phyloP scores from a whole-genome alignment of 352 stramenopile species.

The Globisporangium splendens region DNA sequence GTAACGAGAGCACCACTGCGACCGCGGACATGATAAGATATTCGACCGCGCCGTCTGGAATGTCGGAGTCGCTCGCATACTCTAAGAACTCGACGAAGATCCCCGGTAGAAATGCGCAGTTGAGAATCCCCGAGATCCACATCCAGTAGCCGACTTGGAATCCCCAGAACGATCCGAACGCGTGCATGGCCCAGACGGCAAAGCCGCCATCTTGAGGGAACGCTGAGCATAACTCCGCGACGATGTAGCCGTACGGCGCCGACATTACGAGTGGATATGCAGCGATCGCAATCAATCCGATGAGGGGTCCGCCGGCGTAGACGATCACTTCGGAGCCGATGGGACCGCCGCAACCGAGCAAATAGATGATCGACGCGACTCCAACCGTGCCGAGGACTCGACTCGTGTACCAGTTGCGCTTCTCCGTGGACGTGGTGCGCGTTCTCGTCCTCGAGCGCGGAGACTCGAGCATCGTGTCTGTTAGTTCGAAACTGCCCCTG shows the following conservation, averaged over 20 bases:
- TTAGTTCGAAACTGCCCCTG: not conserved
- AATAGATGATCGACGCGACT: constrained; percentile 25
- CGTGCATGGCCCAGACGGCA: constrained; percentile 86
- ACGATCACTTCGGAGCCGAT: constrained; percentile 23
- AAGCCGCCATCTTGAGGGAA: constrained; percentile 83
- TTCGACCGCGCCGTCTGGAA: not conserved
- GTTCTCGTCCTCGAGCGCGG: constrained; percentile 6
- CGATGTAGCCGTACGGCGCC: constrained; percentile 84
- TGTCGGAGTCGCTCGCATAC: not conserved
- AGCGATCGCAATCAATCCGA: constrained; percentile 70
- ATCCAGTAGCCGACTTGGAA: constrained; percentile 69
- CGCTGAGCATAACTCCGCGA: constrained; percentile 81
- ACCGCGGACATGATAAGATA: constrained; percentile 20
- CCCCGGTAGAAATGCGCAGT: constrained; percentile 54
- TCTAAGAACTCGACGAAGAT: constrained; percentile 16
- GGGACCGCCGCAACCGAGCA: constrained; percentile 19
- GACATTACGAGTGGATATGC: constrained; percentile 84
- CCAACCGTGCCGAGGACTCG: too few relatives aligned
- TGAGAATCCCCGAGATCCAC: constrained; percentile 72
- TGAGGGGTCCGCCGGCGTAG: constrained; percentile 25
- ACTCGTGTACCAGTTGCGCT: too few relatives aligned
- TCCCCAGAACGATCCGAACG: constrained; percentile 83
- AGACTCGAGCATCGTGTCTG: constrained; percentile 8
- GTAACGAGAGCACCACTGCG: constrained; percentile 12
- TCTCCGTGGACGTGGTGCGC: too few relatives aligned